Conservation (phyloP, 2,329 filamentous ascomycete genomes). For the Claviceps pazoutovae region DNA sequence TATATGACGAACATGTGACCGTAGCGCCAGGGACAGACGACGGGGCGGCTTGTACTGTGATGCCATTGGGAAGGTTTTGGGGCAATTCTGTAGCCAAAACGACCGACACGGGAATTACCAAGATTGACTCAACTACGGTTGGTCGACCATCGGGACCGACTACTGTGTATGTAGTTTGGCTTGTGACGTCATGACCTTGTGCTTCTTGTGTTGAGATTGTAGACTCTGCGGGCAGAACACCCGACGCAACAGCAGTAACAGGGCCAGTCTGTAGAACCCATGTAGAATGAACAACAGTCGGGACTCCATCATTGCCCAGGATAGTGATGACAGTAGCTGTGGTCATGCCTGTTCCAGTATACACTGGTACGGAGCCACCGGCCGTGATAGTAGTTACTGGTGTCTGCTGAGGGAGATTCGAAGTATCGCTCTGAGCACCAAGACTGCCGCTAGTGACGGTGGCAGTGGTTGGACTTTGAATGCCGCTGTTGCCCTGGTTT, state of each 20-base stretch:
- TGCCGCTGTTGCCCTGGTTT: neutral
- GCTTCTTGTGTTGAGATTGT: constrained; percentile 4
- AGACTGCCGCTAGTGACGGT: constrained; percentile 1
- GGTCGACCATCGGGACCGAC: constrained; percentile 19
- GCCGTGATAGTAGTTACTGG: constrained; percentile 7
- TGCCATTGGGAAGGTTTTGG: constrained; percentile 6
- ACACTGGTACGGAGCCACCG: neutral
- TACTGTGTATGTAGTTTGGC: constrained; percentile 14
- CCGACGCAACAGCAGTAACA: constrained; percentile 2
- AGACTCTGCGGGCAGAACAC: neutral
- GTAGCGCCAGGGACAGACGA: constrained; percentile 6
- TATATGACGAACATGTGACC: constrained; percentile 16
- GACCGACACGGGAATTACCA: constrained; percentile 14
- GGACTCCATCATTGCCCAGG: constrained; percentile 4
- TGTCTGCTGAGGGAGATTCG: neutral
- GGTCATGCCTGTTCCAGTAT: constrained; percentile 4
- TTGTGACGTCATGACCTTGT: constrained; percentile 5
- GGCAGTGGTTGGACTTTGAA: neutral
- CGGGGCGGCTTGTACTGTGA: constrained; percentile 3
- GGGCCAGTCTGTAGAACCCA: constrained; percentile 4
- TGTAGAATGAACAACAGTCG: constrained; percentile 6
- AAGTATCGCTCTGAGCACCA: constrained; percentile 1
- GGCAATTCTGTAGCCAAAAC: constrained; percentile 5
- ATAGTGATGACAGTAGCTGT: constrained; percentile 4
- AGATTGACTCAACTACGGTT: constrained; percentile 21